A percentile compares a stretch with the other conserved stretches of the same genome.
These are phyloP conservation scores for Trametes coccinea DNA, from an alignment of 768 basidiomycete genomes.

Conservation along the genomic window DNA sequence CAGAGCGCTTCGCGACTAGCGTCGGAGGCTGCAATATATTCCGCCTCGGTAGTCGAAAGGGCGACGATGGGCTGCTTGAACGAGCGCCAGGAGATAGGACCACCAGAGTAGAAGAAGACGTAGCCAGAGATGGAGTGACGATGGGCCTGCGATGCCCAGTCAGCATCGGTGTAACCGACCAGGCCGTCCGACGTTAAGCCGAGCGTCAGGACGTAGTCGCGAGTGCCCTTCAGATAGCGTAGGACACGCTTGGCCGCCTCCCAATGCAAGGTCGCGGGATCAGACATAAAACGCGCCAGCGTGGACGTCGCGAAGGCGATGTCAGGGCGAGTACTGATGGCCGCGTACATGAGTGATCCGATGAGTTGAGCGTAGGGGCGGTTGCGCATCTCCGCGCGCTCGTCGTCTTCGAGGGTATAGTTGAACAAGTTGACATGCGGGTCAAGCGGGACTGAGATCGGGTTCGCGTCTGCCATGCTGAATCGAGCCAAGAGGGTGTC, in stretches of 20 bases:
- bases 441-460: constrained; percentile 5
- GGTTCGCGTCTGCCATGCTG: constrained; percentile 5
- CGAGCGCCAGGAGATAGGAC: constrained; percentile 42
- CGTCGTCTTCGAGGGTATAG: neutral
- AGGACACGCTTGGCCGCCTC: constrained; percentile 26
- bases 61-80: constrained; percentile 40
- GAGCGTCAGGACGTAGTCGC: constrained; percentile 7
- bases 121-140: constrained; percentile 32
- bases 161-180: constrained; percentile 17
- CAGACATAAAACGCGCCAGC: constrained; percentile 25
- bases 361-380: constrained; percentile 24
- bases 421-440: constrained; percentile 3
- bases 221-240: constrained; percentile 28
- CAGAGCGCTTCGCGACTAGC: constrained; percentile 39
- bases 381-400: constrained; percentile 5
- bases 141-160: constrained; percentile 1
- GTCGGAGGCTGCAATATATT: constrained; percentile 40
- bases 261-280: constrained; percentile 27
- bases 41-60: constrained; percentile 39
- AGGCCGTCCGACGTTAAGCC: constrained; percentile 16
- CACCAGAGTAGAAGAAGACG: constrained; percentile 35
- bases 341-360: constrained; percentile 34
- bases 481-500: constrained; percentile 16
- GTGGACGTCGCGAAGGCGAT: constrained; percentile 27
- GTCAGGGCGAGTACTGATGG: constrained; percentile 33